Evolutionary conservation across 495 filamentous ascomycete species (phyloP).

Genomic region (Aspergillus olivimuriae): DNA sequence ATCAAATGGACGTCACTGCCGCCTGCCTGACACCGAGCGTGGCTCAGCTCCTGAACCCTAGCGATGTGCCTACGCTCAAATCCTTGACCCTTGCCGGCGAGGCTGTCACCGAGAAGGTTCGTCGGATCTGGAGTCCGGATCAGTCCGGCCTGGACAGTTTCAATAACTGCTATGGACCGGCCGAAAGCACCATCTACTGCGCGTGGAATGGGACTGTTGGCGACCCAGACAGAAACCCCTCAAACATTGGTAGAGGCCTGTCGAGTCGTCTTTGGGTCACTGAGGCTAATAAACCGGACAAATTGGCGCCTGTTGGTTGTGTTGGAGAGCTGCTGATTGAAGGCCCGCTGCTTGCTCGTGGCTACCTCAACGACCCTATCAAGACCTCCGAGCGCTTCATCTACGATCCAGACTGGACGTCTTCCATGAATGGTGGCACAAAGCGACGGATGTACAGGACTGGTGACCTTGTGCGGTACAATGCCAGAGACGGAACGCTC

Average conservation of each 20-base stretch:
- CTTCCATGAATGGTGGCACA: too few species aligned
- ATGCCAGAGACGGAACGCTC: slow-evolving; percentile 31
- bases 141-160: slow-evolving; percentile 30
- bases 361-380: slow-evolving; percentile 42
- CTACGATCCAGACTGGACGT: too few species aligned
- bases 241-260: slow-evolving; percentile 34
- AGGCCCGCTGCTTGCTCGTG: slow-evolving; percentile 44
- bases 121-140: slow-evolving; percentile 31
- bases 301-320: slow-evolving; percentile 43
- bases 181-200: slow-evolving; percentile 28
- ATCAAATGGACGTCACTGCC: slow-evolving; percentile 20
- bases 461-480: slow-evolving; percentile 50
- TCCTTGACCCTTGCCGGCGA: background rate
- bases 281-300: slow-evolving; percentile 40
- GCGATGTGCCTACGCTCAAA: background rate
- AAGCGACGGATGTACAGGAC: slow-evolving; percentile 57
- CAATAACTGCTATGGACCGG: slow-evolving; percentile 46
- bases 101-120: background rate
- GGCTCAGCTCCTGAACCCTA: background rate
- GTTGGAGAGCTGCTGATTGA: slow-evolving; percentile 53
- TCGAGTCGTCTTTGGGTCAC: slow-evolving; percentile 43
- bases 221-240: too few species aligned
- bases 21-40: slow-evolving; percentile 23
- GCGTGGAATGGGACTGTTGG: slow-evolving; percentile 6
- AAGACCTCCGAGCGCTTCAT: slow-evolving; percentile 42